Conservation (phyloP, 805 yeast species). For the Candida yuanshanica region DNA sequence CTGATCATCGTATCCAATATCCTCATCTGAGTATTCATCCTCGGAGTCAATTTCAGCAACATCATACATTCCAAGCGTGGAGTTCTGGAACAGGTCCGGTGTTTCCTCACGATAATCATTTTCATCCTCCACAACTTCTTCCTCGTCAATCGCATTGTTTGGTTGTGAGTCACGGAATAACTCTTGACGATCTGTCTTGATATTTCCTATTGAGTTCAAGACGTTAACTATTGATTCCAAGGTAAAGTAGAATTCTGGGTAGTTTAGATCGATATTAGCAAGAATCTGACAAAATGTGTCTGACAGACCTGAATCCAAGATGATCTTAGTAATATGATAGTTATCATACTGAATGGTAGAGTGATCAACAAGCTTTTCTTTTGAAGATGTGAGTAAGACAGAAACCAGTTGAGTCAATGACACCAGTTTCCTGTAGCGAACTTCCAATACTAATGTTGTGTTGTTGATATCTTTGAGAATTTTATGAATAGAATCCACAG, state of each 20-base stretch:
- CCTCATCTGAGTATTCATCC: slow-evolving; percentile 51
- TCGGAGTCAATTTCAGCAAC: slow-evolving; percentile 66
- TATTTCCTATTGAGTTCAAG: slow-evolving; percentile 48
- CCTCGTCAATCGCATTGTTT: slow-evolving; percentile 44
- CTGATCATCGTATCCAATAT: slow-evolving; percentile 41
- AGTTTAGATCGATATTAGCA: slow-evolving; percentile 66
- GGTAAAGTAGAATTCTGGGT: slow-evolving; percentile 57
- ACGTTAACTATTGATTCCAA: slow-evolving; percentile 56
- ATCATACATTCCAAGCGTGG: slow-evolving; percentile 93
- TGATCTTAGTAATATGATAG: slow-evolving; percentile 54
- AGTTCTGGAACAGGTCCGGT: slow-evolving; percentile 78
- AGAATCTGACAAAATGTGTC: slow-evolving; percentile 51
- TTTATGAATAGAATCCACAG: slow-evolving; percentile 61
- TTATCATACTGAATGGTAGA: slow-evolving; percentile 50
- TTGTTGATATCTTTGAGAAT: slow-evolving; percentile 48
- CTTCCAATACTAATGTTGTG: slow-evolving; percentile 31
- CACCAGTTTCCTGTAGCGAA: slow-evolving; percentile 48
- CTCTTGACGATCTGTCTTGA: slow-evolving; percentile 51
- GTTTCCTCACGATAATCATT: slow-evolving; percentile 61
- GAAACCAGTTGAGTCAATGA: slow-evolving; percentile 26
- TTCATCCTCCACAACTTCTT: slow-evolving; percentile 49
- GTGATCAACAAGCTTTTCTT: slow-evolving; percentile 16
- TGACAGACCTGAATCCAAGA: slow-evolving; percentile 65
- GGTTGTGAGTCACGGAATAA: slow-evolving; percentile 41
- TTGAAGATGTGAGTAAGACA: slow-evolving; percentile 22